Evolutionary conservation across 164 flowering plant genomes (phyloP).

Genomic region (Santalum album): DNA sequence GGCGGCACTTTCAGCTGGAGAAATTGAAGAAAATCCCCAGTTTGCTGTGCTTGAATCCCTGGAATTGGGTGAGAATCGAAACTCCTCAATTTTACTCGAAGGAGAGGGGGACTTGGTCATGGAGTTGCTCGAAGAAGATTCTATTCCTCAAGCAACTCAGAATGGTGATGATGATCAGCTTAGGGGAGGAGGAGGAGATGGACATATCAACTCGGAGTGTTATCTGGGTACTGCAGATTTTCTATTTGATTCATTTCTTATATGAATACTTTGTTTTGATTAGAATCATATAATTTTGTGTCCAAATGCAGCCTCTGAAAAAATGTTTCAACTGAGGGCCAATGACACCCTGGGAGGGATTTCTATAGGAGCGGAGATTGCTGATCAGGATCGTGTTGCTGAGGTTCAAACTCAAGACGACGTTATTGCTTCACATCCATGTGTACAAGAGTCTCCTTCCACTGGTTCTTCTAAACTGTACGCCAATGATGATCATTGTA

Average conservation of each 20-base stretch:
- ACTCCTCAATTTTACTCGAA: constrained; percentile 15
- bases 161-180: constrained; percentile 10
- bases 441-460: constrained; percentile 18
- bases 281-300: neutral
- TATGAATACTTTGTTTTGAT: neutral
- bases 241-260: neutral
- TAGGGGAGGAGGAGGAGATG: constrained; percentile 5
- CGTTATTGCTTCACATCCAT: constrained; percentile 11
- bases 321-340: constrained; percentile 11
- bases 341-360: constrained; percentile 32
- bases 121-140: constrained; percentile 19
- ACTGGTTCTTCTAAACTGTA: constrained; percentile 9
- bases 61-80: constrained; percentile 27
- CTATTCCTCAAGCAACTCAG: constrained; percentile 21
- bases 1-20: neutral
- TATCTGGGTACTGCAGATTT: constrained; percentile 25
- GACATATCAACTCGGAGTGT: constrained; percentile 18
- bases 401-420: constrained; percentile 29
- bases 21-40: no score
- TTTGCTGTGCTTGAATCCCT: constrained; percentile 11
- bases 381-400: constrained; percentile 31
- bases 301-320: constrained; percentile 26
- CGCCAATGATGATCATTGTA: constrained; percentile 27
- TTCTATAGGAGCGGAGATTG: constrained; percentile 37
- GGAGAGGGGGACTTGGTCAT: constrained; percentile 10